Percentiles rank a stretch among this genome's conserved stretches.
Conservation (phyloP, 2,329 filamentous ascomycete genomes). For the Hypoxylon rubiginosum region DNA sequence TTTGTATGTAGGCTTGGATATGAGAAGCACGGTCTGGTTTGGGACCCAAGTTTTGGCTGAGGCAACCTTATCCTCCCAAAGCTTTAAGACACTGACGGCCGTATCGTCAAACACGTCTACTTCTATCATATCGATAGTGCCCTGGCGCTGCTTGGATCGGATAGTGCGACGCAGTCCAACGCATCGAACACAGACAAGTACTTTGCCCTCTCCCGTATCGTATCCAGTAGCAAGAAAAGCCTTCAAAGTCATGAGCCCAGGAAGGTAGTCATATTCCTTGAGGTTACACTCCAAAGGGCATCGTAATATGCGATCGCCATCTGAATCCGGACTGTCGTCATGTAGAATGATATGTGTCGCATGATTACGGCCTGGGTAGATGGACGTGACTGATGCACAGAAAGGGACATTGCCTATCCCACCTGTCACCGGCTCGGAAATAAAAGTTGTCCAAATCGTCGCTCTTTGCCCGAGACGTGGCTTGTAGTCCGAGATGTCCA, state of each 20-base stretch:
- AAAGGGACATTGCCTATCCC: conserved; percentile 51
- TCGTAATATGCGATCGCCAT: conserved; percentile 59
- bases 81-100: conserved; percentile 63
- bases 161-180: conserved; percentile 66
- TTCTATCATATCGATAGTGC: conserved; percentile 61
- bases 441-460: conserved; percentile 69
- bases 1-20: conserved; percentile 58
- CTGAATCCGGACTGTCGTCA: conserved; percentile 55
- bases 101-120: conserved; percentile 71
- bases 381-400: conserved; percentile 65
- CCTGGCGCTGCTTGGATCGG: conserved; percentile 60
- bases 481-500: conserved; percentile 54
- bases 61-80: conserved; percentile 66
- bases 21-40: conserved; percentile 63
- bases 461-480: conserved; percentile 67
- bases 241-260: conserved; percentile 68
- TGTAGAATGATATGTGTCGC: conserved; percentile 68
- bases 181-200: conserved; percentile 71
- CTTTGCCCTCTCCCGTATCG: conserved; percentile 63
- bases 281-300: conserved; percentile 60
- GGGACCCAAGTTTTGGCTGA: conserved; percentile 61
- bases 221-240: conserved; percentile 67
- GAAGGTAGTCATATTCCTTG: conserved; percentile 49
- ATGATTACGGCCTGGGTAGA: conserved; percentile 69
- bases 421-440: conserved; percentile 61